Conservation (phyloP, 192 early-diverging fungal species). For the Endogone sp. region DNA sequence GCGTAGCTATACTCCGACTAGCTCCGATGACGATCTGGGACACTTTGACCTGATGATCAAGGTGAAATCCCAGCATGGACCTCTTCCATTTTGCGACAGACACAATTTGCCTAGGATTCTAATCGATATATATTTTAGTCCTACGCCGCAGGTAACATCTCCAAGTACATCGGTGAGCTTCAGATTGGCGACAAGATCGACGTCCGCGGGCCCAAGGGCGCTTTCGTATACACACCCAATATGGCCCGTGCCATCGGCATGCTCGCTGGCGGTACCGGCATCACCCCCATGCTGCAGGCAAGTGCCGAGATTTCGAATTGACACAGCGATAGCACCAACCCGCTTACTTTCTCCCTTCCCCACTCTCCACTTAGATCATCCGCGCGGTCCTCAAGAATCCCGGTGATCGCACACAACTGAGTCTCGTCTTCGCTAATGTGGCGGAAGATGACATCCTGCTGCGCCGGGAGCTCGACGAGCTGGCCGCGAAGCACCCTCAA, state of each 20-base stretch:
- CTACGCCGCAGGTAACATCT: slow-evolving; percentile 80
- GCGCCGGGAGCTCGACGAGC: slow-evolving; percentile 73
- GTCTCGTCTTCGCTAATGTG: slow-evolving; percentile 92
- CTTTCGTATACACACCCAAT: slow-evolving; percentile 82
- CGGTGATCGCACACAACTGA: slow-evolving; percentile 80
- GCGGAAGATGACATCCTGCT: slow-evolving; percentile 86
- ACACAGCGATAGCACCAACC: not conserved
- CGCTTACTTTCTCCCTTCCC: not conserved
- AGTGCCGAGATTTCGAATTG: not conserved
- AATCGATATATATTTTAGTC: slow-evolving; percentile 39
- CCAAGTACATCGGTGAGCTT: slow-evolving; percentile 66
- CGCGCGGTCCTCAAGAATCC: slow-evolving; percentile 83
- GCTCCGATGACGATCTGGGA: slow-evolving; percentile 77
- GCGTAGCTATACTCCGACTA: slow-evolving; percentile 92
- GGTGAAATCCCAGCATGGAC: slow-evolving; percentile 32
- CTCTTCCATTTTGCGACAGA: not conserved
- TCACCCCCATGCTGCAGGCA: slow-evolving; percentile 91
- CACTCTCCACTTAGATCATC: slow-evolving; percentile 56
- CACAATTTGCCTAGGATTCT: not conserved
- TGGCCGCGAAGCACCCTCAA: slow-evolving; percentile 65
- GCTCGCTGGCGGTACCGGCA: slow-evolving; percentile 95
- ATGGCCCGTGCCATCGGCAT: slow-evolving; percentile 78
- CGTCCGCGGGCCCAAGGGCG: slow-evolving; percentile 87
- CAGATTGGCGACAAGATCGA: slow-evolving; percentile 68
- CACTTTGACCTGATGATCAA: slow-evolving; percentile 92